These are phyloP conservation scores for Leptodermis oblonga DNA, from an alignment of 257 asterid species.

Conservation along the genomic window DNA sequence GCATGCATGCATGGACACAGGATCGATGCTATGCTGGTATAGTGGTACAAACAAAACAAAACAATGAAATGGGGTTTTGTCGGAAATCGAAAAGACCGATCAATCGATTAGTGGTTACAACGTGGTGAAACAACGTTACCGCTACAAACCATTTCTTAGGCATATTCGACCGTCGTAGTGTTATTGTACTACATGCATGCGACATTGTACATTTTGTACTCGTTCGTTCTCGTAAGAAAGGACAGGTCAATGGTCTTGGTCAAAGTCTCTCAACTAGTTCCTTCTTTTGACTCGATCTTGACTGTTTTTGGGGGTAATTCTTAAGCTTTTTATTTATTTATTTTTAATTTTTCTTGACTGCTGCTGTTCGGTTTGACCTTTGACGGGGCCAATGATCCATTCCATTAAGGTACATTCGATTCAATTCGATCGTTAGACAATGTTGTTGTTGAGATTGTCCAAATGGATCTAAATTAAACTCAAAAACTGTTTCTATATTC, in stretches of 20 bases:
- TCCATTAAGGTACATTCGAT: no score
- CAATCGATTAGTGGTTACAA: not conserved
- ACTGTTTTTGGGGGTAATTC: not conserved
- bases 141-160: not conserved
- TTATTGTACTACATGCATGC: not conserved
- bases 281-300: not conserved
- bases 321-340: not conserved
- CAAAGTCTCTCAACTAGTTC: not conserved
- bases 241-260: slow-evolving; percentile 1
- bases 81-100: not conserved
- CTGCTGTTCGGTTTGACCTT: no score
- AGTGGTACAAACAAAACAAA: not conserved
- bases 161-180: not conserved
- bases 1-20: no score
- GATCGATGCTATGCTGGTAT: no score
- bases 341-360: no score
- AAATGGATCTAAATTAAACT: no score
- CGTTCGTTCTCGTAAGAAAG: not conserved
- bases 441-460: no score
- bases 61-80: not conserved
- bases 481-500: no score
- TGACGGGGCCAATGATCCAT: no score
- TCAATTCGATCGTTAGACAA: no score
- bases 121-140: not conserved
- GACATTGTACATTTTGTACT: not conserved